Conservation (phyloP, 2,329 filamentous ascomycete genomes). For the Raffaelea ambrosiae region DNA sequence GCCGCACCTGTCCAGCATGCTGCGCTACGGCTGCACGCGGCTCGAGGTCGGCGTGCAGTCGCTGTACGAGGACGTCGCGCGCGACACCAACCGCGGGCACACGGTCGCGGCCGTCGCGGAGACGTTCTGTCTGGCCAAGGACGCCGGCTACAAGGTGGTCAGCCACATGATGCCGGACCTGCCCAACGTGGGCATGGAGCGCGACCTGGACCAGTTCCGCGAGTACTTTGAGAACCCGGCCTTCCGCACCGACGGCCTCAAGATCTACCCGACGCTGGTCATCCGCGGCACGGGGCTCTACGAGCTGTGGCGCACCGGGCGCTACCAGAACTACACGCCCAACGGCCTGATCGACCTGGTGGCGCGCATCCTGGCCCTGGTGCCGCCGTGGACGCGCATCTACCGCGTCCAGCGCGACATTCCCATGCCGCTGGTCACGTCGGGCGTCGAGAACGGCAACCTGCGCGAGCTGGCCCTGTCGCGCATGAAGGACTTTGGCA, state of each 20-base stretch:
- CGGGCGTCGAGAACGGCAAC: slow-evolving; percentile 96
- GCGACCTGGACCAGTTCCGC: slow-evolving; percentile 90
- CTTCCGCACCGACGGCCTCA: slow-evolving; percentile 92
- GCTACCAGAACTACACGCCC: slow-evolving; percentile 98
- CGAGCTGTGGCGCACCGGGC: slow-evolving; percentile 91
- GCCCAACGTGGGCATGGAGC: slow-evolving; percentile 96
- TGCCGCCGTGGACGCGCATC: slow-evolving; percentile 96
- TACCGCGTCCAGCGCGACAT: slow-evolving; percentile 98
- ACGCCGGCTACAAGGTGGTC: slow-evolving; percentile 97
- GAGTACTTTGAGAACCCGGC: slow-evolving; percentile 97
- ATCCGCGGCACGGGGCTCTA: slow-evolving; percentile 95
- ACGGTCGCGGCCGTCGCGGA: slow-evolving; percentile 93
- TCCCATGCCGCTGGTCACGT: slow-evolving; percentile 99
- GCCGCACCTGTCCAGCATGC: slow-evolving; percentile 90
- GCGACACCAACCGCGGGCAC: slow-evolving; percentile 94
- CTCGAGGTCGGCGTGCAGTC: slow-evolving; percentile 94
- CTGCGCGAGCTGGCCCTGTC: slow-evolving; percentile 85
- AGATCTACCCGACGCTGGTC: slow-evolving; percentile 96
- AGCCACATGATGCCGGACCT: slow-evolving; percentile 99
- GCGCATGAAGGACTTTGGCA: slow-evolving; percentile 99
- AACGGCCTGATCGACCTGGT: slow-evolving; percentile 95
- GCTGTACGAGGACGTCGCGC: slow-evolving; percentile 94
- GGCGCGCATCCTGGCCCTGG: slow-evolving; percentile 86
- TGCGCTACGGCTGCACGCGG: slow-evolving; percentile 94
- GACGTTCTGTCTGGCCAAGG: slow-evolving; percentile 94